Conservation (phyloP, 2,329 filamentous ascomycete genomes). For the Botrytis tulipae region DNA sequence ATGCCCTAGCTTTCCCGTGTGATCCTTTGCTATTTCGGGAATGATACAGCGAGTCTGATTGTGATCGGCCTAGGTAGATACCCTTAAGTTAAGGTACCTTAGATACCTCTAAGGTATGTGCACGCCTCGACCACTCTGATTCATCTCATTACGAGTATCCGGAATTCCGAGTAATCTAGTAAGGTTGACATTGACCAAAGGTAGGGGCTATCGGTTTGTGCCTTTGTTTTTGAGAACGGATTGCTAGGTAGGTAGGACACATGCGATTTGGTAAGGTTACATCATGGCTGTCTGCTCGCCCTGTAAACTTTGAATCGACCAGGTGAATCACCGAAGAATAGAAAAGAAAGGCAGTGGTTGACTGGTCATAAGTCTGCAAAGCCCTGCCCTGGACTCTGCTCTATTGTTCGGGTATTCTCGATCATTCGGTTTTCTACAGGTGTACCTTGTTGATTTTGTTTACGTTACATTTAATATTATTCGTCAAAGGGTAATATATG, state of each 20-base stretch:
- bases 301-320: background rate
- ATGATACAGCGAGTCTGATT: background rate
- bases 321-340: background rate
- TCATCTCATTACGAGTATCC: background rate
- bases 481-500: background rate
- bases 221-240: background rate
- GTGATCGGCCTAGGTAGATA: slow-evolving; percentile 14
- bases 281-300: background rate
- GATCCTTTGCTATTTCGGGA: background rate
- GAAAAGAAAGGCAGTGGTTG: background rate
- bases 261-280: background rate
- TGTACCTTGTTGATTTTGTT: background rate
- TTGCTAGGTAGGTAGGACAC: background rate
- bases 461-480: background rate
- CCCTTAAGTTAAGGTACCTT: background rate
- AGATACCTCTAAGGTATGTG: slow-evolving; percentile 10
- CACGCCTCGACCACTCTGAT: slow-evolving; percentile 10
- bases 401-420: background rate
- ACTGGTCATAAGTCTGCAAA: background rate
- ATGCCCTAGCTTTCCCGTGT: background rate
- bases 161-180: background rate
- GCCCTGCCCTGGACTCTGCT: background rate
- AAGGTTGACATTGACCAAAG: slow-evolving; percentile 5
- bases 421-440: background rate
- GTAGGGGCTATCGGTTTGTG: background rate